A percentile compares a stretch with the other conserved stretches of the same genome.
Conservation (phyloP, 179 eudicot genomes). For the Actinidia chinensis region DNA sequence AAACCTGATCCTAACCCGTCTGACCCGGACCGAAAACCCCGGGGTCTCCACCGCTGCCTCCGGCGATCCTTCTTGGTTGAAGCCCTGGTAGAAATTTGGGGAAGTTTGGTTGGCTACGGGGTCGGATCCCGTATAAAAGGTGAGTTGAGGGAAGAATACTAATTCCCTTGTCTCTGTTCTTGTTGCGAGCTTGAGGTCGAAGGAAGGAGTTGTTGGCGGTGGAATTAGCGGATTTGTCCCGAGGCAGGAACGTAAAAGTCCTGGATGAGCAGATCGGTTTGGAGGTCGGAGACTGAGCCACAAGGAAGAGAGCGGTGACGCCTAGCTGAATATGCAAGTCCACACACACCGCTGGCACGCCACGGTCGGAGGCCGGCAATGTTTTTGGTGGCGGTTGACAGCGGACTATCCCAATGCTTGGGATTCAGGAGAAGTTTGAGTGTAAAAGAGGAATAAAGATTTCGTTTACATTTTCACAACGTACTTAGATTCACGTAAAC, state of each 20-base stretch:
- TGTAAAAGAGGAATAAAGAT: too few species aligned
- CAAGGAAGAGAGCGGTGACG: conserved; percentile 41
- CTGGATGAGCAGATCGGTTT: conserved; percentile 48
- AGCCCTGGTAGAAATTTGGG: conserved; percentile 57
- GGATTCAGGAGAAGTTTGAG: too few species aligned
- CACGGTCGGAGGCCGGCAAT: too few species aligned
- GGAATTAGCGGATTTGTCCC: conserved; percentile 30
- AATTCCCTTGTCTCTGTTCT: conserved; percentile 48
- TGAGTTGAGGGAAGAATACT: conserved; percentile 54
- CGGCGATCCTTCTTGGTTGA: conserved; percentile 42
- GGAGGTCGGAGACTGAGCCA: conserved; percentile 52
- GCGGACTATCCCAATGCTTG: too few species aligned
- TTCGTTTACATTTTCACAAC: too few species aligned
- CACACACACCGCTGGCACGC: too few species aligned
- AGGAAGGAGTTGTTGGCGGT: conserved; percentile 39
- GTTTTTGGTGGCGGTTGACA: too few species aligned
- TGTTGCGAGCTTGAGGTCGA: conserved; percentile 53
- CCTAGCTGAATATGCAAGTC: too few species aligned
- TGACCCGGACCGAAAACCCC: conserved; percentile 15
- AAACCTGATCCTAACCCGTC: conserved; percentile 24
- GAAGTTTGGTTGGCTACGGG: not conserved
- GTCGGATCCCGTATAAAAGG: conserved; percentile 31
- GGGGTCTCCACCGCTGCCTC: conserved; percentile 21
- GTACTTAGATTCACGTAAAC: too few species aligned
- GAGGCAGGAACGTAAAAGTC: conserved; percentile 48